These are phyloP conservation scores for Coemansia sp. DNA, from an alignment of 192 early-diverging fungal species.

Conservation along the genomic window DNA sequence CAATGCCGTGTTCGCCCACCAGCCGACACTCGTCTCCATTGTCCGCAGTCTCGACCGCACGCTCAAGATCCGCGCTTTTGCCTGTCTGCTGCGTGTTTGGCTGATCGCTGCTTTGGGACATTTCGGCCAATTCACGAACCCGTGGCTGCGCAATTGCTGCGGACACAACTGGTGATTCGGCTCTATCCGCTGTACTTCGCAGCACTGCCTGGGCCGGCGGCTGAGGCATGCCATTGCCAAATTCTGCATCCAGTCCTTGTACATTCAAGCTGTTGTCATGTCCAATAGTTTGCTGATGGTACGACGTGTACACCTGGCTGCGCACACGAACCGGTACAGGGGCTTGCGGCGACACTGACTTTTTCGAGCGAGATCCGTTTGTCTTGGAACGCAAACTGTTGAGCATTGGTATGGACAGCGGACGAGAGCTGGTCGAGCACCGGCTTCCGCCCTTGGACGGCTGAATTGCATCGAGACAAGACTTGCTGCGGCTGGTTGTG, in stretches of 20 bases:
- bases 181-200: neutral
- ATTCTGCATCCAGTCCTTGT: slow-evolving; percentile 11
- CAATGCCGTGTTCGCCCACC: slow-evolving; percentile 46
- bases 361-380: neutral
- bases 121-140: neutral
- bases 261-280: slow-evolving; percentile 26
- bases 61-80: neutral
- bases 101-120: neutral
- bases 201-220: neutral
- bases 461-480: slow-evolving; percentile 25
- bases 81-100: neutral
- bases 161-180: neutral
- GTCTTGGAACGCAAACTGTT: slow-evolving; percentile 11
- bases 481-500: slow-evolving; percentile 32
- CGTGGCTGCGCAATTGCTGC: neutral
- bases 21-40: slow-evolving; percentile 21
- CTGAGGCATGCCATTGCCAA: neutral
- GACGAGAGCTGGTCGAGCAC: slow-evolving; percentile 1
- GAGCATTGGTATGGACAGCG: slow-evolving; percentile 24
- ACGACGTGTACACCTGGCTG: slow-evolving; percentile 44
- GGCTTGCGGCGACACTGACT: slow-evolving; percentile 15
- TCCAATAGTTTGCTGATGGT: slow-evolving; percentile 37
- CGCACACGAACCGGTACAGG: slow-evolving; percentile 48
- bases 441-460: neutral
- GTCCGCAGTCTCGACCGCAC: neutral